Evolutionary conservation across 768 basidiomycete genomes (phyloP), one percentile per base, ranked within the genome.

Genomic region (Galerina sulciceps): DNA sequence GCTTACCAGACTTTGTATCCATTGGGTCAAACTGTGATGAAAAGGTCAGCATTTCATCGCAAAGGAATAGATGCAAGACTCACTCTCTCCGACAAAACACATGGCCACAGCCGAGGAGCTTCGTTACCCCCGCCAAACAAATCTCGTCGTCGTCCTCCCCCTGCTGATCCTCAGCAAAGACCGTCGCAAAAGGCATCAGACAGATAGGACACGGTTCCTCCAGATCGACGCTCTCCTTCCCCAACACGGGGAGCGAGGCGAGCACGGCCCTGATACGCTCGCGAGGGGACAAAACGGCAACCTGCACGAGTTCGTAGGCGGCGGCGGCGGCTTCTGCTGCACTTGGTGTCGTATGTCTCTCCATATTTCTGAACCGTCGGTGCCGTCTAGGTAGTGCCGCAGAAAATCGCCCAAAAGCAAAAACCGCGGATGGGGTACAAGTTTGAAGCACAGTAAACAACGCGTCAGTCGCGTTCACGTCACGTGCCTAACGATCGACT

Each of bases 81-180:
- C 67, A 89, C 89, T 90, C 88, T 66, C 81, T 78, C 44, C 79
- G 74, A 66, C 89, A 91, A 67, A 91, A 90, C 6, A 87, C 66
- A 71, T 91, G 89, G 0, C 85, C 84, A 65, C 89, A 91, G 3
- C 71, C 79, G 1, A 64, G 68, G 0, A 91, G 73, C 66, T 82
- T 86, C 1, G 88, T 89, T 6, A 90, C 73, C 2, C 85, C 85
- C 31, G 56, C 42, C 38, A 36, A 6, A n/a, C n/a, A 49, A 31
- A 45, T 45, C 17, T 63, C n/a, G n/a, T n/a, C n/a, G n/a, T n/a
- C n/a, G n/a, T n/a, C 63, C 14, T 20, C 45, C 42, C 18, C 23
- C 42, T 44, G 51, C n/a, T 65, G 69, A 18, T 64, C 62, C 47
- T 74, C 73, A n/a, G 71, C 66, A 43, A 85, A 68, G 22, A 87